Conservation (phyloP, 495 filamentous ascomycete genomes). For the Aspergillus biplanus region DNA sequence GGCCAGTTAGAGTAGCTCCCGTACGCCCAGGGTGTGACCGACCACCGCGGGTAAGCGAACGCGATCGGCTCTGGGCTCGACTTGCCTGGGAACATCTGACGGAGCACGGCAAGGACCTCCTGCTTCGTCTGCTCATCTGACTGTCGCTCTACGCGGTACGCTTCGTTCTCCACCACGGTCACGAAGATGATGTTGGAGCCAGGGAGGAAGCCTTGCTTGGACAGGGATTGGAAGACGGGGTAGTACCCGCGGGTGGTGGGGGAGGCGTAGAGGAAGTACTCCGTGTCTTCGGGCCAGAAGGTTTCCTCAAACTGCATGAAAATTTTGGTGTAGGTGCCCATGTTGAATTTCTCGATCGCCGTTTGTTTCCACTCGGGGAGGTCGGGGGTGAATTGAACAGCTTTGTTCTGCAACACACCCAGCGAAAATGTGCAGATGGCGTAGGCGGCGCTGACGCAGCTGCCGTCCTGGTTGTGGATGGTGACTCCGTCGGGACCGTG, state of each 20-base stretch:
- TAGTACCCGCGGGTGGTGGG: constrained; percentile 66
- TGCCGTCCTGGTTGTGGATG: constrained; percentile 57
- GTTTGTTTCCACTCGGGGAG: constrained; percentile 70
- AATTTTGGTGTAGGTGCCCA: constrained; percentile 81
- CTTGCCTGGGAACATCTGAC: constrained; percentile 65
- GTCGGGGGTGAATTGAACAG: constrained; percentile 61
- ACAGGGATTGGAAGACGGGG: constrained; percentile 72
- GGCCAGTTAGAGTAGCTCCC: constrained; percentile 81
- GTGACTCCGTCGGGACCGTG: constrained; percentile 59
- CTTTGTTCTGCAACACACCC: constrained; percentile 69
- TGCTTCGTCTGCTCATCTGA: constrained; percentile 60
- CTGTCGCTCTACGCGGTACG: constrained; percentile 68
- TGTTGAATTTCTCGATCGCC: constrained; percentile 67
- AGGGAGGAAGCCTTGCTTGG: constrained; percentile 60
- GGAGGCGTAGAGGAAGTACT: constrained; percentile 75
- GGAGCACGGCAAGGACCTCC: constrained; percentile 64
- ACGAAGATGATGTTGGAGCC: constrained; percentile 71
- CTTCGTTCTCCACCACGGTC: constrained; percentile 63
- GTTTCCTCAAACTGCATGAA: constrained; percentile 73
- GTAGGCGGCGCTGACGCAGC: constrained; percentile 64
- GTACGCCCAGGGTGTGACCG: constrained; percentile 63
- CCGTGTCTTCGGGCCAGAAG: constrained; percentile 69
- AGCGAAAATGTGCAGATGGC: constrained; percentile 64
- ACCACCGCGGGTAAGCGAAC: constrained; percentile 76
- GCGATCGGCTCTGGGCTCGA: constrained; percentile 67